A percentile compares a stretch with the other conserved stretches of the same genome.
Evolutionary conservation across 1,284 basidiomycete genomes (phyloP).

Genomic region (Ustilago shanxiensis): DNA sequence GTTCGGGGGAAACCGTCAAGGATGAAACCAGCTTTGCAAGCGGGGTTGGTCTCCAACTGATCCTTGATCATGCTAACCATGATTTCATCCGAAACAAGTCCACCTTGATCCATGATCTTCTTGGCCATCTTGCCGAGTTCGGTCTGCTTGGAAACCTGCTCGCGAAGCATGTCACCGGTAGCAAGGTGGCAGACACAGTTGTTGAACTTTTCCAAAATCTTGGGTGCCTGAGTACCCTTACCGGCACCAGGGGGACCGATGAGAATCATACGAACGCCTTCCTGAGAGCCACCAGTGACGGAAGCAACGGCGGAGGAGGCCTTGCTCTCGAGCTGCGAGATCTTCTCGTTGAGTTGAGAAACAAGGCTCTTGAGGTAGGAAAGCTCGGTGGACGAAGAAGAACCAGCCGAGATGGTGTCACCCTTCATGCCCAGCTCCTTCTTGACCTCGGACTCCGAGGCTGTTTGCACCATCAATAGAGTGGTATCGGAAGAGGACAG

Average conservation of each 20-base stretch:
- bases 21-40: conserved; percentile 95
- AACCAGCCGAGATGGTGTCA: conserved; percentile 36
- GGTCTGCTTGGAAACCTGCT: conserved; percentile 90
- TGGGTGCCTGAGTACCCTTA: conserved; percentile 98
- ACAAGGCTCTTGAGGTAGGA: conserved; percentile 67
- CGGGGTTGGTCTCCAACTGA: conserved; percentile 91
- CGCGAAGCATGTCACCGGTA: conserved; percentile 97
- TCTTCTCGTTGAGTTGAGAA: conserved; percentile 67
- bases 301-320: conserved; percentile 36
- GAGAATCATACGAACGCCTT: conserved; percentile 80
- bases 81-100: conserved; percentile 93
- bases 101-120: conserved; percentile 92
- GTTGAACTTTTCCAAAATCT: conserved; percentile 86
- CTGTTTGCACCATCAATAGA: conserved; percentile 11
- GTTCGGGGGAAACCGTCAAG: conserved; percentile 98
- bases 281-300: conserved; percentile 20
- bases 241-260: conserved; percentile 97
- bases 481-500: too few relatives aligned
- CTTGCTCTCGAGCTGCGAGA: conserved; percentile 55
- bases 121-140: conserved; percentile 90
- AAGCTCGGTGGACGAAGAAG: conserved; percentile 50
- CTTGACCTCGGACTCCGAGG: conserved; percentile 44
- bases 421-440: conserved; percentile 49
- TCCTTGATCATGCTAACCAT: conserved; percentile 98
- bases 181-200: conserved; percentile 94